These are phyloP conservation scores for Lactarius vividus DNA, from an alignment of 768 basidiomycete genomes.

Conservation along the genomic window DNA sequence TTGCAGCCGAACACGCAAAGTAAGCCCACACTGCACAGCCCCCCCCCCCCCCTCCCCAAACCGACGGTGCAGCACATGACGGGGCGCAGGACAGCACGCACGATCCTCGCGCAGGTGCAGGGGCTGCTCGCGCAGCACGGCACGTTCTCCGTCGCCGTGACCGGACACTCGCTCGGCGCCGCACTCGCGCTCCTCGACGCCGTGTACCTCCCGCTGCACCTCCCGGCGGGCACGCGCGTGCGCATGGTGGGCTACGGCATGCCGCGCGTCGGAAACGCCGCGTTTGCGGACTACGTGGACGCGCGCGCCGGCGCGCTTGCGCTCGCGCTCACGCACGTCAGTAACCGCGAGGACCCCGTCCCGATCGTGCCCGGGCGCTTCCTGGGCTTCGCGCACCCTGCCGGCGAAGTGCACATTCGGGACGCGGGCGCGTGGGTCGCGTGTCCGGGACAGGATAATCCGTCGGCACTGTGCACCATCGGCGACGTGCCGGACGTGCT, in stretches of 20 bases:
- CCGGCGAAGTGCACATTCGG: slow-evolving; percentile 28
- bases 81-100: slow-evolving; percentile 37
- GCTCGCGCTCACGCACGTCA: slow-evolving; percentile 21
- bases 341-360: slow-evolving; percentile 27
- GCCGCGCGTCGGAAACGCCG: slow-evolving; percentile 51
- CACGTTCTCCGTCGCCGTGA: slow-evolving; percentile 43
- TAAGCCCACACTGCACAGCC: neutral
- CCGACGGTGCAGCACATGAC: neutral
- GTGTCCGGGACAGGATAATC: slow-evolving; percentile 21
- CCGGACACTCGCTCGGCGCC: slow-evolving; percentile 29
- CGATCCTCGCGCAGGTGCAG: slow-evolving; percentile 46
- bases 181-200: slow-evolving; percentile 35
- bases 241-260: slow-evolving; percentile 48
- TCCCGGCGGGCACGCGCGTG: slow-evolving; percentile 35
- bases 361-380: slow-evolving; percentile 24
- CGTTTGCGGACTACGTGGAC: slow-evolving; percentile 40
- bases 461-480: slow-evolving; percentile 12
- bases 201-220: slow-evolving; percentile 33
- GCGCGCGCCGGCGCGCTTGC: neutral
- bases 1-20: slow-evolving; percentile 47
- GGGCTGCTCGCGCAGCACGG: slow-evolving; percentile 40
- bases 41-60: too few species aligned
- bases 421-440: slow-evolving; percentile 6
- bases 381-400: slow-evolving; percentile 26
- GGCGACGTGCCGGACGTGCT: slow-evolving; percentile 11